Conservation (phyloP, 2,329 filamentous ascomycete genomes). For the Phaeomoniella chlamydospora region DNA sequence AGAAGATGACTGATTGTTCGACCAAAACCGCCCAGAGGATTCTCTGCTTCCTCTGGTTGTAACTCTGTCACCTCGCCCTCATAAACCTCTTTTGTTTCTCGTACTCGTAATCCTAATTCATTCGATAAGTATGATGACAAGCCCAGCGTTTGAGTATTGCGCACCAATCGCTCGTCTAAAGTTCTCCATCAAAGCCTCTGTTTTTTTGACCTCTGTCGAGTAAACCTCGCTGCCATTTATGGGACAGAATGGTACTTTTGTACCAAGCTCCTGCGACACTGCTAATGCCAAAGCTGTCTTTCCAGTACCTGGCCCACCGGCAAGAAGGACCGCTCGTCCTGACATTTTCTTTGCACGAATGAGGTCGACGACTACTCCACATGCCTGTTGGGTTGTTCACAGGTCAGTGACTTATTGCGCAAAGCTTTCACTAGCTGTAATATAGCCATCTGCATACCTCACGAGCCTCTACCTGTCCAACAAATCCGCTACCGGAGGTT, state of each 20-base stretch:
- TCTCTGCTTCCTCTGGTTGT: conserved; percentile 94
- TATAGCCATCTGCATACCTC: conserved; percentile 55
- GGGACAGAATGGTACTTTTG: conserved; percentile 95
- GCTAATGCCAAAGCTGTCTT: conserved; percentile 94
- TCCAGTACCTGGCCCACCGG: conserved; percentile 87
- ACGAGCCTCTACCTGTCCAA: conserved; percentile 74
- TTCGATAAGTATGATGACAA: background rate
- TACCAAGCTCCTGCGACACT: conserved; percentile 91
- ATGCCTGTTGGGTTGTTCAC: conserved; percentile 46
- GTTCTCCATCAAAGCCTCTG: conserved; percentile 97
- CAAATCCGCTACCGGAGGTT: conserved; percentile 65
- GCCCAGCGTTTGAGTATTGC: conserved; percentile 2
- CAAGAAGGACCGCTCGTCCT: conserved; percentile 80
- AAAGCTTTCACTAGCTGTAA: too few species aligned
- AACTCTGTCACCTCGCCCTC: conserved; percentile 97
- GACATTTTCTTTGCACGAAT: conserved; percentile 97
- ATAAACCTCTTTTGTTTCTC: conserved; percentile 98
- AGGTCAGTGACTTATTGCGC: background rate
- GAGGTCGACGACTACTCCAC: conserved; percentile 87
- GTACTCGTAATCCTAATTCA: conserved; percentile 66
- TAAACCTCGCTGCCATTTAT: conserved; percentile 98
- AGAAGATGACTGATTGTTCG: conserved; percentile 93
- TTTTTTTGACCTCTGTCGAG: conserved; percentile 98
- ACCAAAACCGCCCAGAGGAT: conserved; percentile 89
- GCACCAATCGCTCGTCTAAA: conserved; percentile 87